Base-by-base conservation (phyloP, 345 rosid species). In the Hibiscus mutabilis region DNA sequence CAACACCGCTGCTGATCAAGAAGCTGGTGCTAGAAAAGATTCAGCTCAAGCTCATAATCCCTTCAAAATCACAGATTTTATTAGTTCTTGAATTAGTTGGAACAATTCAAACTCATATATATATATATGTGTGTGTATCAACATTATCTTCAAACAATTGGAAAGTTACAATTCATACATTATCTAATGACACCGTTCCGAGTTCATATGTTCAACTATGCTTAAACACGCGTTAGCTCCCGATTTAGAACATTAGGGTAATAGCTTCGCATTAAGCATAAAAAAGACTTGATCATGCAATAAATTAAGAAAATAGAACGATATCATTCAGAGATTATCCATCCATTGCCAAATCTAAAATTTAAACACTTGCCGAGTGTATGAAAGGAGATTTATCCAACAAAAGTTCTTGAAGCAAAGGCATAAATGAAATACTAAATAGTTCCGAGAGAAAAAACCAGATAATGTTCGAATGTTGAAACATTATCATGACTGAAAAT, bases 41-140 rank as follows among this genome's bases (percentile, higher is more conserved):
- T 27, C 63, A 12, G 33, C 33, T 58, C 71, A 55, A 1, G 78
- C 73, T 31, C 73, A 73, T 71, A 51, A 70, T 29, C 53, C 66
- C 35, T 69, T 61, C 27, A 83, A 83, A 31, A 77, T 83, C 64
- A 87, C 87, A 31, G 87, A 87, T 79, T 87, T 83, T 19, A 87
- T 85, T 65, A 69, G 67, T 81, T 87, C 77, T 80, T 79, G 78
- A 22, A 15, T 15, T 58, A 11, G 31, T 11, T 24, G n/a, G 16
- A 14, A 22, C 27, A 11, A 55, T 21, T 4, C 22, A 55, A 49
- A 42, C 2, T 42, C 46, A 42, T 37, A 42, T 42, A 11, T 3
- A 42, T 42, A 2, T 42, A 40, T 40, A 42, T 42, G 2, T 42
- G 8, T 1, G 42, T 8, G 42, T 37, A 8, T 37, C 42, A 37